phyloP scores from a whole-genome alignment of 148 eudicot species.

The Cornus kousa region DNA sequence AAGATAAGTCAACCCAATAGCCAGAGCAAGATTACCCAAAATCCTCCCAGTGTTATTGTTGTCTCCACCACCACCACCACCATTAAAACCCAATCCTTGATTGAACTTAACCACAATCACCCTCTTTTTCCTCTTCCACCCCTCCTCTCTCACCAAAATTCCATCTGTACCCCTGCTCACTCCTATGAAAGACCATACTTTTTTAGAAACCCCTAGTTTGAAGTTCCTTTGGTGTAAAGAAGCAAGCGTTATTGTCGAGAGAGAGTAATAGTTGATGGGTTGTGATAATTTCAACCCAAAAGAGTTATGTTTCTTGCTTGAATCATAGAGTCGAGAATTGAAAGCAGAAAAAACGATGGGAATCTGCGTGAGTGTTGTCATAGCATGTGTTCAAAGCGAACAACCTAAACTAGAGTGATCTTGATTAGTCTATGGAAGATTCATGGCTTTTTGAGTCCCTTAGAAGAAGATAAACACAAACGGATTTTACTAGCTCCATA shows the following conservation, averaged over 20 bases:
- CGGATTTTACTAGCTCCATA: constrained; percentile 2
- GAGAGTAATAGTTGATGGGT: constrained; percentile 11
- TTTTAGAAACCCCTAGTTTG: constrained; percentile 18
- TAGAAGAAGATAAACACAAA: background rate
- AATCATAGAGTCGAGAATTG: constrained; percentile 19
- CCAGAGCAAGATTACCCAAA: constrained; percentile 78
- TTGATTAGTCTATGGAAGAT: constrained; percentile 2
- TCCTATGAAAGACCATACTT: constrained; percentile 25
- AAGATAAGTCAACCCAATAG: constrained; percentile 79
- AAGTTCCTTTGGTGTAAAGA: constrained; percentile 23
- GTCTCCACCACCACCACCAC: constrained; percentile 49
- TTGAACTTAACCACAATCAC: constrained; percentile 52
- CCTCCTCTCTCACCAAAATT: constrained; percentile 27
- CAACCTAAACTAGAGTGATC: background rate
- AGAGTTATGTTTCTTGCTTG: constrained; percentile 19
- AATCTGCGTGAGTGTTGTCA: constrained; percentile 40
- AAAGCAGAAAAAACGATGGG: constrained; percentile 30
- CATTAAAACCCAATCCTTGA: constrained; percentile 49
- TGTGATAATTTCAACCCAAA: constrained; percentile 5
- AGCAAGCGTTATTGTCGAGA: constrained; percentile 25
- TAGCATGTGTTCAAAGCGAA: constrained; percentile 24
- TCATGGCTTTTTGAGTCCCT: background rate
- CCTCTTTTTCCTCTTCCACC: constrained; percentile 40
- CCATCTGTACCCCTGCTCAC: constrained; percentile 38
- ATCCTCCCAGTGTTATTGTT: constrained; percentile 44